Evolutionary conservation across 768 basidiomycete genomes (phyloP).

Genomic region (Leccinellum luteum): DNA sequence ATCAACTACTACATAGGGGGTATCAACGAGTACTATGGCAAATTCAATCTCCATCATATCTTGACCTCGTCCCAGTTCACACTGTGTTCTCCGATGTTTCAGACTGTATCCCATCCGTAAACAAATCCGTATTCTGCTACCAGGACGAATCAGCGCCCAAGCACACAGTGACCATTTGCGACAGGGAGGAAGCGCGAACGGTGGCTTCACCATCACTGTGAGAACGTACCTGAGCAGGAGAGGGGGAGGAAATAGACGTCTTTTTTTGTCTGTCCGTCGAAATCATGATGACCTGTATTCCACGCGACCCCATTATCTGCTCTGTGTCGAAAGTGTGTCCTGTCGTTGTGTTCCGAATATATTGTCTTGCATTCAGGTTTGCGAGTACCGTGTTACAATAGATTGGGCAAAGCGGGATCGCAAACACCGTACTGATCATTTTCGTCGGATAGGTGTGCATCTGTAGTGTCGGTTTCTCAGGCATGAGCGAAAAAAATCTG

Average conservation of each 20-base stretch:
- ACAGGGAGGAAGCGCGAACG: neutral
- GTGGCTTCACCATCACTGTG: neutral
- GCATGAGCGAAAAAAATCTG: neutral
- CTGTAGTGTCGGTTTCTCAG: neutral
- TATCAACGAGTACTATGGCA: too few relatives aligned
- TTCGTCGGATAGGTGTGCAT: neutral
- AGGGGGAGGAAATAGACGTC: neutral
- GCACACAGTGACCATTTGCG: neutral
- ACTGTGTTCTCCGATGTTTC: too few relatives aligned
- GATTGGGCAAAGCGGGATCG: slow-evolving; percentile 5
- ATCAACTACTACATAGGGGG: too few relatives aligned
- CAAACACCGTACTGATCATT: neutral
- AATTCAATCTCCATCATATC: too few relatives aligned
- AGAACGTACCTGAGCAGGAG: neutral
- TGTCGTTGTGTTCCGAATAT: neutral
- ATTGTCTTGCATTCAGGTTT: slow-evolving; percentile 12
- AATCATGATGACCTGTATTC: neutral
- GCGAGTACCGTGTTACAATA: slow-evolving; percentile 18
- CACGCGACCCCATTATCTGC: neutral
- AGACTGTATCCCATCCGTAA: too few relatives aligned
- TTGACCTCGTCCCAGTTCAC: too few relatives aligned
- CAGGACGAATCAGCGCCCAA: too few relatives aligned
- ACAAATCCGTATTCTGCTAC: too few relatives aligned
- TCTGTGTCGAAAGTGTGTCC: too few relatives aligned
- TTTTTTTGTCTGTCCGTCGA: too few relatives aligned